A percentile compares a stretch with the other conserved stretches of the same genome.
phyloP scores from a whole-genome alignment of 345 rosid genomes.

The Salix viminalis region DNA sequence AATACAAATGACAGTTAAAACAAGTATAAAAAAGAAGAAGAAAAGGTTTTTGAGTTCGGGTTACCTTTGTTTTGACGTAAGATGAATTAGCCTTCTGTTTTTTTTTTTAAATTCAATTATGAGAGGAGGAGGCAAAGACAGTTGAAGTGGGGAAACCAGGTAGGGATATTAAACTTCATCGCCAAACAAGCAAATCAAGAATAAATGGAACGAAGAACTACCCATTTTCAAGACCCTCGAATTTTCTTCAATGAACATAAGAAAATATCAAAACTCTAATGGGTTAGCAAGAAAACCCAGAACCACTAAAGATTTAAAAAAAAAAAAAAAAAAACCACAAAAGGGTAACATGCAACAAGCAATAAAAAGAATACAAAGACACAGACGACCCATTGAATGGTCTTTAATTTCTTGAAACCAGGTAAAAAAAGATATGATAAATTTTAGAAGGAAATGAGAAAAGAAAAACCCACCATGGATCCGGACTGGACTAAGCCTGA shows the following conservation, averaged over 20 bases:
- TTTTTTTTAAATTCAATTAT: too few relatives aligned
- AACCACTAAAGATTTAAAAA: not conserved
- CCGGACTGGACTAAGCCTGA: too few relatives aligned
- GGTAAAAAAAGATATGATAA: not conserved
- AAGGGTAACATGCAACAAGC: too few relatives aligned
- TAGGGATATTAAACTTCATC: too few relatives aligned
- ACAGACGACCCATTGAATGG: not conserved
- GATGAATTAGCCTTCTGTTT: too few relatives aligned
- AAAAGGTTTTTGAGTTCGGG: too few relatives aligned
- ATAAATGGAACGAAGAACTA: not conserved
- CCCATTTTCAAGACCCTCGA: not conserved
- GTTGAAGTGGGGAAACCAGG: too few relatives aligned
- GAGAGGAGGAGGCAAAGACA: too few relatives aligned
- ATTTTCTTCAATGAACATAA: too few relatives aligned
- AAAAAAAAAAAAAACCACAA: not conserved
- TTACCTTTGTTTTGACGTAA: too few relatives aligned
- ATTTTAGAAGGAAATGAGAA: not conserved
- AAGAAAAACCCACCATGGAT: conserved; percentile 44
- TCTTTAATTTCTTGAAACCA: conserved; percentile 1
- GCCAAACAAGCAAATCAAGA: not conserved
- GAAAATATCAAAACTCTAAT: not conserved
- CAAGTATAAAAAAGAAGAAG: too few relatives aligned
- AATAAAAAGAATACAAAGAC: not conserved
- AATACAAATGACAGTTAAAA: too few relatives aligned
- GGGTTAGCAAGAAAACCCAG: not conserved